phyloP scores from a whole-genome alignment of 2,329 filamentous ascomycete genomes.

The Pyrenochaeta sp. region DNA sequence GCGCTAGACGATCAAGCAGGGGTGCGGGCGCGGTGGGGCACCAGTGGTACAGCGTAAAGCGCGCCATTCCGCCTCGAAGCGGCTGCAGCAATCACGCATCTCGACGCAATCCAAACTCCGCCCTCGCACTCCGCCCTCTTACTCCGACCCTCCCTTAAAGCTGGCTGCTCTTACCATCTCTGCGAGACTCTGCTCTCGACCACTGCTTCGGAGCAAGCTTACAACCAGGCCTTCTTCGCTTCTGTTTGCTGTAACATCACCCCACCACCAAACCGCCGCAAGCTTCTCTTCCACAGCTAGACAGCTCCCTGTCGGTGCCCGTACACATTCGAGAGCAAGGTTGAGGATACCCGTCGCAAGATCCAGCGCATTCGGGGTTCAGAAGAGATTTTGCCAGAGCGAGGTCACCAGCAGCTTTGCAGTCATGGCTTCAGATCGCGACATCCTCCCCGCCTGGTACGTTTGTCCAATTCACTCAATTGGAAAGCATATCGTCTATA shows the following conservation, averaged over 20 bases:
- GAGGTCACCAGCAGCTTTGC: constrained; percentile 40
- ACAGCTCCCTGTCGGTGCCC: constrained; percentile 26
- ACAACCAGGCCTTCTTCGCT: constrained; percentile 16
- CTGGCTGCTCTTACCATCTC: constrained; percentile 41
- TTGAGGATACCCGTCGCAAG: constrained; percentile 21
- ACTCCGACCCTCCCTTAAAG: constrained; percentile 27
- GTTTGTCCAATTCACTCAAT: constrained; percentile 12
- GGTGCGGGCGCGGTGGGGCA: constrained; percentile 22
- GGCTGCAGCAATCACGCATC: constrained; percentile 15
- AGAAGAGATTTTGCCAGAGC: constrained; percentile 41
- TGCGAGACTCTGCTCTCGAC: constrained; percentile 47
- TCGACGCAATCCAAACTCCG: constrained; percentile 25
- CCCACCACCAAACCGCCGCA: constrained; percentile 19
- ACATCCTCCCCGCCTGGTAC: constrained; percentile 55
- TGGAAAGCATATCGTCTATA: too few species aligned
- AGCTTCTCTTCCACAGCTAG: constrained; percentile 24
- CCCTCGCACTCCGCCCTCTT: constrained; percentile 9
- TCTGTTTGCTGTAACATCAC: constrained; percentile 10
- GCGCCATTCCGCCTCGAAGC: constrained; percentile 24
- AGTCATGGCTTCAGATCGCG: constrained; percentile 56
- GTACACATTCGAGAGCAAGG: constrained; percentile 19
- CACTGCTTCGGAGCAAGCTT: constrained; percentile 32
- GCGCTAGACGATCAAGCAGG: constrained; percentile 19
- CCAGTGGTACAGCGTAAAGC: constrained; percentile 12
- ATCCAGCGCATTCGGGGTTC: constrained; percentile 18